Conservation (phyloP, 2,329 filamentous ascomycete genomes). For the Phyllosticta citribraziliensis region DNA sequence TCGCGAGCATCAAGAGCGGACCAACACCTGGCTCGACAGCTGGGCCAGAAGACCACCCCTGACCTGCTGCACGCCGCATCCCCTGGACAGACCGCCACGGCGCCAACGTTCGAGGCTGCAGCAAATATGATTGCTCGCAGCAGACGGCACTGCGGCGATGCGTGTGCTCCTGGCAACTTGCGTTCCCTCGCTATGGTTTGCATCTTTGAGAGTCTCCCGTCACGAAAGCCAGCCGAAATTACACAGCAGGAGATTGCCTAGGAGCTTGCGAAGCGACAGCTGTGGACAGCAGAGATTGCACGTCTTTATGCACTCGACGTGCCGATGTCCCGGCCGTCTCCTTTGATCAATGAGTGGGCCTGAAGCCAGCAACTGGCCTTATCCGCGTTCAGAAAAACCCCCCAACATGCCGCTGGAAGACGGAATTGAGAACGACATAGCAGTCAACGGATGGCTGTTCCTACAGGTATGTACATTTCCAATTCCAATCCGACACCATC, state of each 20-base stretch:
- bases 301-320: not conserved
- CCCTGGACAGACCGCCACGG: not conserved
- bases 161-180: not conserved
- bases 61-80: not conserved
- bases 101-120: not conserved
- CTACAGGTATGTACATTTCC: not conserved
- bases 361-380: not conserved
- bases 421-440: not conserved
- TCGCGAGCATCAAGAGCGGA: not conserved
- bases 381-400: not conserved
- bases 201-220: not conserved
- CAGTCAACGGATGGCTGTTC: not conserved
- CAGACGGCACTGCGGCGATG: not conserved
- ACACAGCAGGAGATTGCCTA: not conserved
- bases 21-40: not conserved
- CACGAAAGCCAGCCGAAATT: not conserved
- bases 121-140: not conserved
- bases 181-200: not conserved
- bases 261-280: not conserved
- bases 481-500: not conserved
- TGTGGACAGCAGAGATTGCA: not conserved
- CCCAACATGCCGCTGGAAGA: not conserved
- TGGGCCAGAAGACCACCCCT: not conserved
- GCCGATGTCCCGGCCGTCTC: not conserved
- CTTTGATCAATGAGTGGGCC: not conserved